Percentiles rank a stretch among this genome's conserved stretches.
These are phyloP conservation scores for Wickerhamomyces sp. DNA, from an alignment of 1,139 yeast species.

Conservation along the genomic window DNA sequence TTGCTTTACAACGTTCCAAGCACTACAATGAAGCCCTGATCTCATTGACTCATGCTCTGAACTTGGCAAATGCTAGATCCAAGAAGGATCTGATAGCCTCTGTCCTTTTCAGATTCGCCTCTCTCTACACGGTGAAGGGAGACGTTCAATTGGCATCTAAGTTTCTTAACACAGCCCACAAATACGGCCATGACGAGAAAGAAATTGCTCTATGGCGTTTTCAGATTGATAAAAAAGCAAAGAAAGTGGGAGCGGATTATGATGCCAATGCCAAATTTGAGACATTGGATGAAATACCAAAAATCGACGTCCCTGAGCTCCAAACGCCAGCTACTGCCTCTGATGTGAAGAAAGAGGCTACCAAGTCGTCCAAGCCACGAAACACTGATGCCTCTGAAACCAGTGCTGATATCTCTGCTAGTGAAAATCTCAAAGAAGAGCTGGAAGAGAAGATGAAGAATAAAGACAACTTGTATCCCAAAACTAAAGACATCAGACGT, in stretches of 20 bases:
- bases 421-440: slow-evolving; percentile 11
- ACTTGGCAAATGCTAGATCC: slow-evolving; percentile 47
- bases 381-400: too few species aligned
- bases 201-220: slow-evolving; percentile 33
- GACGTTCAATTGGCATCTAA: slow-evolving; percentile 41
- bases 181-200: slow-evolving; percentile 33
- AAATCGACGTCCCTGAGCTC: slow-evolving; percentile 2
- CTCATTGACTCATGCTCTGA: slow-evolving; percentile 51
- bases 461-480: slow-evolving; percentile 18
- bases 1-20: slow-evolving; percentile 49
- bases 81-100: slow-evolving; percentile 49
- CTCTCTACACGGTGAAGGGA: slow-evolving; percentile 44
- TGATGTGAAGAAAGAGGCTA: not conserved
- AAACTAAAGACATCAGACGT: slow-evolving; percentile 41
- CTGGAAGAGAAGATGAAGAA: slow-evolving; percentile 17
- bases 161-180: slow-evolving; percentile 45
- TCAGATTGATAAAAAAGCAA: slow-evolving; percentile 35
- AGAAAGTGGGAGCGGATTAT: slow-evolving; percentile 16
- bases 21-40: slow-evolving; percentile 44
- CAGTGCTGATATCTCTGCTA: slow-evolving; percentile 2
- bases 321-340: slow-evolving; percentile 3
- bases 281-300: slow-evolving; percentile 9
- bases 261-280: slow-evolving; percentile 8
- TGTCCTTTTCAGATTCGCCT: slow-evolving; percentile 56
- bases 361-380: too few species aligned